Base-by-base conservation (phyloP, 108 stramenopile genomes). In the Bacterosira constricta region DNA sequence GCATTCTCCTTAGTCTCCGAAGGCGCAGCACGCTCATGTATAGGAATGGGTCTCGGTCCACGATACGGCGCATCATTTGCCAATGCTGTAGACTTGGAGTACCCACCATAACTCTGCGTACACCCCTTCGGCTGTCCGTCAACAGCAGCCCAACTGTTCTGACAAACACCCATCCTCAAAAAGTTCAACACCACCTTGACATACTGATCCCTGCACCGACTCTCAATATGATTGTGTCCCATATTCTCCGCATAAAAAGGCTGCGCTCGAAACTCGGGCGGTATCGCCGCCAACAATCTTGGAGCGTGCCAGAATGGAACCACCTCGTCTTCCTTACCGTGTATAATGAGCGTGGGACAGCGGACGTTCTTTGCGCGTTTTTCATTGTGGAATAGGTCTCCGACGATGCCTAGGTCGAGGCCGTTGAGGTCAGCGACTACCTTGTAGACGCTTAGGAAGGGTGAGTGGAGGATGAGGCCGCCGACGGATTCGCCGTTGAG, bases 251-350 rank as follows among this genome's bases (percentile, higher is more conserved):
- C 86, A 80, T 83, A 92, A 62, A 84, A 87, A 13, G 91, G 91
- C 53, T 73, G 83, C 29, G 84, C 83, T 29, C 86, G 46, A 56
- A 59, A 84, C 17, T 85, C 77, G 0, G 63, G 63, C 12, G 86
- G 86, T 7, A 88, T 71, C 0, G 82, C 80, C 20, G 83, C 54
- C 12, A 90, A 83, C 10, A 92, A 76, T 11, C 83, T 82, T 20
- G 73, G 81, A 7, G 86, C 90, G 53, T 91, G 90, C 83, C 88
- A 84, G 51, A 90, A 90, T 30, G 93, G 91, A n/a, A 95, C 87
- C 6, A 92, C 77, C 51, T 80, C 86, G 50, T 92, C 93, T 21
- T 77, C 55, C 38, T 84, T 85, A 6, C 93, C 91, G 38, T 90
- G 89, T 21, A 90, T 88, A n/a, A 88, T 83, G 49, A 86, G 80